Evolutionary conservation across 805 yeast species (phyloP).

Genomic region (Hyphopichia homilentoma): DNA sequence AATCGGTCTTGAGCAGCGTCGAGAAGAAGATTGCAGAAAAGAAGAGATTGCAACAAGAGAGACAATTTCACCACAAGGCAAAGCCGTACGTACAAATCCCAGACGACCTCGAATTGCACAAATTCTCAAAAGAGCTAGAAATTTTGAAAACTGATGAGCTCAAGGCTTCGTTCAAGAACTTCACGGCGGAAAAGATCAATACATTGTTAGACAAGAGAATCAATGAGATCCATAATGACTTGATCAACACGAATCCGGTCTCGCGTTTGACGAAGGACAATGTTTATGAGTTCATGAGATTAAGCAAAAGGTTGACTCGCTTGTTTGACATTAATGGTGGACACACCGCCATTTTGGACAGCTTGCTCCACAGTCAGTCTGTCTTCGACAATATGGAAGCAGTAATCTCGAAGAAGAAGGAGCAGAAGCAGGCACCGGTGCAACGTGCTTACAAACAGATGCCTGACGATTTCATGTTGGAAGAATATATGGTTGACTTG

Average conservation of each 20-base stretch:
- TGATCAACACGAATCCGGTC: slow-evolving; percentile 7
- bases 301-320: slow-evolving; percentile 13
- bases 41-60: slow-evolving; percentile 3
- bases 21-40: slow-evolving; percentile 19
- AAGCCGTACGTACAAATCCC: slow-evolving; percentile 16
- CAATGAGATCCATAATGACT: slow-evolving; percentile 11
- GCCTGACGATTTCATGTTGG: slow-evolving; percentile 30
- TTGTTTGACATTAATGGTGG: slow-evolving; percentile 53
- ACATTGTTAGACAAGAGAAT: slow-evolving; percentile 12
- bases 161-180: slow-evolving; percentile 5
- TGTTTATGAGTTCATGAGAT: slow-evolving; percentile 10
- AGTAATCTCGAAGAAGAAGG: slow-evolving; percentile 5
- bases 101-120: slow-evolving; percentile 16
- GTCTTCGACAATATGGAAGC: slow-evolving; percentile 19
- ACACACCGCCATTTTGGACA: slow-evolving; percentile 54
- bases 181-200: slow-evolving; percentile 10
- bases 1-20: slow-evolving; percentile 42
- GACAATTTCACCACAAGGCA: background rate
- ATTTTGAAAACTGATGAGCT: slow-evolving; percentile 2
- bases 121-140: slow-evolving; percentile 9
- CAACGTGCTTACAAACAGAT: slow-evolving; percentile 19
- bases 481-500: slow-evolving; percentile 31
- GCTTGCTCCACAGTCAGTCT: slow-evolving; percentile 47
- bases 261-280: slow-evolving; percentile 10
- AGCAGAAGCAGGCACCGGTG: background rate